A percentile compares a stretch with the other conserved stretches of the same genome.
Conservation (phyloP, 805 yeast genomes). For the Kluyveromyces aestuarii region DNA sequence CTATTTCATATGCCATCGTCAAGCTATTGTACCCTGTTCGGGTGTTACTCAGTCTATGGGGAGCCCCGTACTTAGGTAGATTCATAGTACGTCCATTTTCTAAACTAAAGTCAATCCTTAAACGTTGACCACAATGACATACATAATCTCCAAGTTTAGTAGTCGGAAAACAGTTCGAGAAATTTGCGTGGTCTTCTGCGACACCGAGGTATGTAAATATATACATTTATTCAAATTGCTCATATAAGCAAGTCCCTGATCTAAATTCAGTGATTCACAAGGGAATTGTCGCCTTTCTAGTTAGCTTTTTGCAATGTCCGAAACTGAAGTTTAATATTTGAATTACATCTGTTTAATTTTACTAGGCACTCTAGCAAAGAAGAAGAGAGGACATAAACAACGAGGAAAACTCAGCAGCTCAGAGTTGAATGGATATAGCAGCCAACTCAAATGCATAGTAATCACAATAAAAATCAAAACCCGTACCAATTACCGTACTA, state of each 20-base stretch:
- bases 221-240: not conserved
- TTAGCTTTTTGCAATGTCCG: not conserved
- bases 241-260: too few species aligned
- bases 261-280: not conserved
- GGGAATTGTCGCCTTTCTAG: not conserved
- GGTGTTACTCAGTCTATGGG: conserved; percentile 26
- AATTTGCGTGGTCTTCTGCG: not conserved
- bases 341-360: not conserved
- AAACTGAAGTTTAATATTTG: too few species aligned
- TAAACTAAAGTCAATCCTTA: conserved; percentile 5
- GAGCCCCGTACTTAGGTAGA: conserved; percentile 26
- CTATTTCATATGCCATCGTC: conserved; percentile 62
- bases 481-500: conserved; percentile 4
- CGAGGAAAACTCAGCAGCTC: not conserved
- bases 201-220: not conserved
- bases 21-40: conserved; percentile 36
- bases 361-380: not conserved
- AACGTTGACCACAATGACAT: not conserved
- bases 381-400: not conserved
- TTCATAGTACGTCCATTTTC: conserved; percentile 14
- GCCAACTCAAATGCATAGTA: conserved; percentile 3
- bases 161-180: not conserved
- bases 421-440: not conserved
- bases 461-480: conserved; percentile 3
- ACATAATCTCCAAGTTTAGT: not conserved